Base-by-base conservation (phyloP, 2,329 filamentous ascomycete genomes). In the Phaeosphaeriaceae sp. region DNA sequence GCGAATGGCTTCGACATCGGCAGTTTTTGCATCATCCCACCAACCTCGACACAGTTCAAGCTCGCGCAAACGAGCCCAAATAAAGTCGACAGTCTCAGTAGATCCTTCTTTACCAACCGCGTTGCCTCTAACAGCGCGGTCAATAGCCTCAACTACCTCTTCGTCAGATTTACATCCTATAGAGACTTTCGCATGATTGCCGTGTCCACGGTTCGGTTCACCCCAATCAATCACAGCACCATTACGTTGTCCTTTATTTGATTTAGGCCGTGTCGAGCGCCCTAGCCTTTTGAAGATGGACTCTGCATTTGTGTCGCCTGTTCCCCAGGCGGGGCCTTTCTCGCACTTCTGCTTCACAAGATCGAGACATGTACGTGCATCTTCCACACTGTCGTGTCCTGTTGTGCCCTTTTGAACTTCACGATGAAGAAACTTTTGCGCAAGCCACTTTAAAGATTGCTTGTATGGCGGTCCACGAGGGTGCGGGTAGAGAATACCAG, bases 301-400 rank as follows among this genome's bases (percentile, higher is more conserved):
- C 75, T 99, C 94, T 33, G 86, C 87, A 37, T 86, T 87, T 2
- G 86, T 82, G 35, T 96, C 91, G 41, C 85, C 85, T 0, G 87
- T 88, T 29, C 91, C 94, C 90, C 92, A 99, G 18, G 80, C 75
- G 57, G 89, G 89, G 33, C 94, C 94, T 74, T 90, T 94, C 72
- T 97, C 92, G 71, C 93, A 97, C 73, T 99, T 99, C 68, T 93
- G 87, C 74, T 94, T 96, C 39, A 97, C 86, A 1, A 99, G 86
- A 64, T 97, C 92, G 12, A 99, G 85, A 57, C 92, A 95, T 2
- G 94, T 92, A 58, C 83, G 87, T 12, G 94, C 92, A 71, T 99
- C 94, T 73, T 99, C 94, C 55, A 96, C 83, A 50, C 90, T 94
- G 79, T 97, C 88, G 70, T 99, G 94, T 13, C 94, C 94, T 13